Percentiles rank a stretch among this genome's conserved stretches.
Conservation (phyloP, 768 basidiomycete genomes). For the Termitomyces sp. region DNA sequence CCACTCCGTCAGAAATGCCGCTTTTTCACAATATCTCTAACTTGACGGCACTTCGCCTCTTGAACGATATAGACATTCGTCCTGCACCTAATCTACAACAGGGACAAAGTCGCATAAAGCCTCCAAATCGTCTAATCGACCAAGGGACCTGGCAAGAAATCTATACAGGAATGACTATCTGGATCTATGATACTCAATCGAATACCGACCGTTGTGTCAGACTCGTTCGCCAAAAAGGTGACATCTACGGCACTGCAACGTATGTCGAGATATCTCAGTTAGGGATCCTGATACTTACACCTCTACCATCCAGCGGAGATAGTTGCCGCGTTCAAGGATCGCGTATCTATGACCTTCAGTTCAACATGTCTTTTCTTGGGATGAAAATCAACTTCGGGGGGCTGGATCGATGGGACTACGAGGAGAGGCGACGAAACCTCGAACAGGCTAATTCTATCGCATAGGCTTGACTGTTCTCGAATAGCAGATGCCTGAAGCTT, state of each 20-base stretch:
- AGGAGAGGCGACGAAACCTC: conserved; percentile 61
- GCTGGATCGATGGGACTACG: conserved; percentile 67
- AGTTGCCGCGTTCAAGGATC: conserved; percentile 75
- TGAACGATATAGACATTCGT: conserved; percentile 71
- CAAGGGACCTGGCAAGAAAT: conserved; percentile 67
- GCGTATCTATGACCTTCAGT: conserved; percentile 72
- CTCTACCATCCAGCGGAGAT: conserved; percentile 51
- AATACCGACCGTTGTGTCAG: conserved; percentile 66
- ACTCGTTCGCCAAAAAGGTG: conserved; percentile 58
- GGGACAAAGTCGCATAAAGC: conserved; percentile 41
- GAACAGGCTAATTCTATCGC: conserved; percentile 37
- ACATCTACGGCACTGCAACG: conserved; percentile 77
- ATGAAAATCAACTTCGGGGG: conserved; percentile 78
- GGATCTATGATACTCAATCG: conserved; percentile 72
- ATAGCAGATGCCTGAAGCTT: no score
- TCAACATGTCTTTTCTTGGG: conserved; percentile 53
- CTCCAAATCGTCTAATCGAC: conserved; percentile 60
- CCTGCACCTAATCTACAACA: conserved; percentile 43
- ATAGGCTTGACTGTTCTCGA: no score
- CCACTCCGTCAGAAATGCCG: conserved; percentile 35
- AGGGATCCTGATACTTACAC: background rate
- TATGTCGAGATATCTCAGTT: conserved; percentile 31
- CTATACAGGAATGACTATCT: conserved; percentile 63
- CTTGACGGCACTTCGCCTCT: conserved; percentile 57
- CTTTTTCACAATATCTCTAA: conserved; percentile 56